Base-by-base conservation (phyloP, 2,329 filamentous ascomycete species). In the Zasmidium citrigriseum region DNA sequence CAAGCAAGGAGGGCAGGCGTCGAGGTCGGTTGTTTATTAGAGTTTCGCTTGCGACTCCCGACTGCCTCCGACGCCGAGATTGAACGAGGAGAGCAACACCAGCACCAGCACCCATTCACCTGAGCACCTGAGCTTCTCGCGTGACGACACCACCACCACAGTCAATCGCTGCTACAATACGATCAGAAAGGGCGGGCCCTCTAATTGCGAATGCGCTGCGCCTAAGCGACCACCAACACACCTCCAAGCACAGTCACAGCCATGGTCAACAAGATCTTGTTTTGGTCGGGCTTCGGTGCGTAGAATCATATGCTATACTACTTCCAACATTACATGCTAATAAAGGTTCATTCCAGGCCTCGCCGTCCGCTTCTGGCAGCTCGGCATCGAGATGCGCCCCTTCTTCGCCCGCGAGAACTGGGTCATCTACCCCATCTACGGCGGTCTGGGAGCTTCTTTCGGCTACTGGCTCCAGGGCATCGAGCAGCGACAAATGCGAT, bases 341-440 rank as follows among this genome's bases (percentile, higher is more conserved):
- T 62, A 49, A 64, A 41, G 25, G 49, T 61, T 46, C 34, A 48
- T 52, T 60, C 59, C 69, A 99, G 95, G 95, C 82, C 80, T 97
- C 71, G 92, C 90, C 73, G 89, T 93, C 73, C 90, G 93, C 70
- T 85, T 95, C 78, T 97, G 93, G 91, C 95, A 98, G 79, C 88
- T 99, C 75, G 95, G 93, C 73, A 95, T 99, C 76, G 92, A 99
- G 82, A 96, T 96, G 92, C 91, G 93, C 63, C 95, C 93, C 53
- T 88, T 97, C 77, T 91, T 98, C 84, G 88, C 89, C 79, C 86
- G 83, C 72, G 83, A 89, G 74, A 89, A 89, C 55, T 86, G 96
- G 71, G 96, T 91, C 89, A 91, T 87, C 52, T 99, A 96, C 81
- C 95, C 95, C 55, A 79, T 93, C 68, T 99, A 95, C 78, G 93